Percentiles rank a stretch among this genome's conserved stretches.
phyloP scores from a whole-genome alignment of 2,329 filamentous ascomycete genomes.

The Teratosphaeria nubilosa region DNA sequence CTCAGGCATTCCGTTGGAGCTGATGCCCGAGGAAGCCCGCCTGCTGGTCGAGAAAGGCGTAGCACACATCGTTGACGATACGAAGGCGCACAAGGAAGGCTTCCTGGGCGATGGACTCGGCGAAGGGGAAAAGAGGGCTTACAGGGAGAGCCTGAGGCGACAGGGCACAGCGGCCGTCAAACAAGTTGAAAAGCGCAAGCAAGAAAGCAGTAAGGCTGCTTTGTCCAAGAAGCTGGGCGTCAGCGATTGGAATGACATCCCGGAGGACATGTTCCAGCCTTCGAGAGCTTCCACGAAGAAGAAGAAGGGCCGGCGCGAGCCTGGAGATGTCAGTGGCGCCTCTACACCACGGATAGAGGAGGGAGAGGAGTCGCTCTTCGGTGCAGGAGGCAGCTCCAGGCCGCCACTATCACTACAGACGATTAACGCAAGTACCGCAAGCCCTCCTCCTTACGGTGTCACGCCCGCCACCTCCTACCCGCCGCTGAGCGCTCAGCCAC shows the following conservation, averaged over 20 bases:
- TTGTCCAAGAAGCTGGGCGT: slow-evolving; percentile 39
- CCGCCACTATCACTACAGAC: neutral
- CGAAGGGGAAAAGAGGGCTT: slow-evolving; percentile 49
- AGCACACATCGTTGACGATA: slow-evolving; percentile 74
- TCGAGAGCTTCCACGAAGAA: slow-evolving; percentile 6
- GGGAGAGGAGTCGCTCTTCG: slow-evolving; percentile 20
- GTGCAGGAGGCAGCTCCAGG: neutral
- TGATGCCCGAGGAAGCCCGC: slow-evolving; percentile 82
- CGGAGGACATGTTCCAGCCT: slow-evolving; percentile 24
- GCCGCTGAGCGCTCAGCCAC: slow-evolving; percentile 24
- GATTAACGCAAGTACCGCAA: neutral
- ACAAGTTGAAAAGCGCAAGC: slow-evolving; percentile 30
- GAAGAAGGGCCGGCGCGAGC: slow-evolving; percentile 6
- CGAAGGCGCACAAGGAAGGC: slow-evolving; percentile 54
- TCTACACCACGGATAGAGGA: slow-evolving; percentile 4
- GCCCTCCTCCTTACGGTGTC: slow-evolving; percentile 22
- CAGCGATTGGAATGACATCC: slow-evolving; percentile 26
- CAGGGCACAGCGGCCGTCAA: slow-evolving; percentile 37
- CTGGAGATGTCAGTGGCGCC: neutral
- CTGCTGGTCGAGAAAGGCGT: slow-evolving; percentile 67
- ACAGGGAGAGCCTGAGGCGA: slow-evolving; percentile 47
- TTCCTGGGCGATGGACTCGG: slow-evolving; percentile 44
- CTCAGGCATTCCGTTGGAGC: slow-evolving; percentile 73
- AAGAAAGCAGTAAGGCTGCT: slow-evolving; percentile 40
- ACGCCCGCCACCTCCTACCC: slow-evolving; percentile 43